Conservation (phyloP, 257 asterid genomes). For the Ilex aquifolium region DNA sequence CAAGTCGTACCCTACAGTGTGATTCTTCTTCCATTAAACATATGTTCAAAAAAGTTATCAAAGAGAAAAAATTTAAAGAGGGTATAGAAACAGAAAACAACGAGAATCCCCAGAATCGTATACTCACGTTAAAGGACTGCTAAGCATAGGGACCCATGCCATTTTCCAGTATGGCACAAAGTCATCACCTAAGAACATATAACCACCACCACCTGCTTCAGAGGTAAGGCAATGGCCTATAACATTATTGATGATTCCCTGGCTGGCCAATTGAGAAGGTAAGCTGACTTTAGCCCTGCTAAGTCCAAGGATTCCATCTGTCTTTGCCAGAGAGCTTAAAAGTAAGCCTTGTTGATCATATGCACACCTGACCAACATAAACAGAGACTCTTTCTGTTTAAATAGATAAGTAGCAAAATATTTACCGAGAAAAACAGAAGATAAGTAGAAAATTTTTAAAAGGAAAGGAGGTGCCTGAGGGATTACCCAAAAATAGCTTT, state of each 20-base stretch:
- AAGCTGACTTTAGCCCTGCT: conserved; percentile 61
- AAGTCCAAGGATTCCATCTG: conserved; percentile 79
- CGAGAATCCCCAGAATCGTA: conserved; percentile 5
- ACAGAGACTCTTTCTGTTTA: background rate
- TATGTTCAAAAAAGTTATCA: too few species aligned
- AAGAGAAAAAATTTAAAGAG: too few species aligned
- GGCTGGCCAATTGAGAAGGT: conserved; percentile 63
- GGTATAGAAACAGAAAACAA: background rate
- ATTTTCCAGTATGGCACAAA: conserved; percentile 62
- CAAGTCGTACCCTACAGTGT: too few species aligned
- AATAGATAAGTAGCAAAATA: background rate
- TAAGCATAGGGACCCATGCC: conserved; percentile 65
- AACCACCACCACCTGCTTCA: conserved; percentile 52
- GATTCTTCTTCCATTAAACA: too few species aligned
- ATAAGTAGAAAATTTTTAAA: background rate
- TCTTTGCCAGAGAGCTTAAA: conserved; percentile 49
- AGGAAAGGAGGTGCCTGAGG: background rate
- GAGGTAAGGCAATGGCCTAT: conserved; percentile 66
- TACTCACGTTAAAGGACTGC: conserved; percentile 42
- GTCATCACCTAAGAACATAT: conserved; percentile 66
- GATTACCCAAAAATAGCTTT: conserved; percentile 58
- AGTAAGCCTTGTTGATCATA: conserved; percentile 79
- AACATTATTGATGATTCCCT: conserved; percentile 51
- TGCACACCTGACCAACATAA: conserved; percentile 43
- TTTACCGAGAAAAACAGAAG: background rate